phyloP scores from a whole-genome alignment of 2,329 filamentous ascomycete genomes.

The Nothophoma quercina region DNA sequence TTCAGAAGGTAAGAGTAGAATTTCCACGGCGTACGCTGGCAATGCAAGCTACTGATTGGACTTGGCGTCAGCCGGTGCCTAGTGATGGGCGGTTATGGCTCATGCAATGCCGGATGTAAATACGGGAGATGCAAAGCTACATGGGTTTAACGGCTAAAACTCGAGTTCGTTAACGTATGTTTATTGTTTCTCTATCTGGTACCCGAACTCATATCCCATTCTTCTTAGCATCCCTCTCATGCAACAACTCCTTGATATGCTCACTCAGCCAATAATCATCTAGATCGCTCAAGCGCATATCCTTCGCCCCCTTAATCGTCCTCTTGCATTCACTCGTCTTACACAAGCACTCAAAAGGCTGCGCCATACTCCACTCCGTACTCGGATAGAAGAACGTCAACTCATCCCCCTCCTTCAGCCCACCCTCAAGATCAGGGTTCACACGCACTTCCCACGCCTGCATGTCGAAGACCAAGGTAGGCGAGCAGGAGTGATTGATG shows the following conservation, averaged over 20 bases:
- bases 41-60: too few relatives aligned
- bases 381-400: conserved; percentile 75
- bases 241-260: conserved; percentile 44
- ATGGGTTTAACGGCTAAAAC: too few relatives aligned
- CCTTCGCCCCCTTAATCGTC: conserved; percentile 67
- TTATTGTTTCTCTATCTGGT: too few relatives aligned
- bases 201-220: conserved; percentile 11
- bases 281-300: conserved; percentile 64
- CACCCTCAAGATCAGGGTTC: conserved; percentile 49
- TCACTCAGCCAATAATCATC: conserved; percentile 58
- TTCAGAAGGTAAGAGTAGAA: too few relatives aligned
- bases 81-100: too few relatives aligned
- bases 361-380: conserved; percentile 77
- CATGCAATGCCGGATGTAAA: too few relatives aligned
- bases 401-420: conserved; percentile 50
- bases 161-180: too few relatives aligned
- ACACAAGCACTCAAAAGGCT: conserved; percentile 74
- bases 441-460: conserved; percentile 61
- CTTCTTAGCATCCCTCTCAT: conserved; percentile 26
- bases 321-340: conserved; percentile 65
- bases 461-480: conserved; percentile 64
- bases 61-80: too few relatives aligned
- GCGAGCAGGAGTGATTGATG: conserved; percentile 64
- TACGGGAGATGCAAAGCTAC: too few relatives aligned
- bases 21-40: too few relatives aligned